Evolutionary conservation across 2,329 filamentous ascomycete species (phyloP), one percentile per base, ranked within the genome.

Genomic region (Madurella fahalii): DNA sequence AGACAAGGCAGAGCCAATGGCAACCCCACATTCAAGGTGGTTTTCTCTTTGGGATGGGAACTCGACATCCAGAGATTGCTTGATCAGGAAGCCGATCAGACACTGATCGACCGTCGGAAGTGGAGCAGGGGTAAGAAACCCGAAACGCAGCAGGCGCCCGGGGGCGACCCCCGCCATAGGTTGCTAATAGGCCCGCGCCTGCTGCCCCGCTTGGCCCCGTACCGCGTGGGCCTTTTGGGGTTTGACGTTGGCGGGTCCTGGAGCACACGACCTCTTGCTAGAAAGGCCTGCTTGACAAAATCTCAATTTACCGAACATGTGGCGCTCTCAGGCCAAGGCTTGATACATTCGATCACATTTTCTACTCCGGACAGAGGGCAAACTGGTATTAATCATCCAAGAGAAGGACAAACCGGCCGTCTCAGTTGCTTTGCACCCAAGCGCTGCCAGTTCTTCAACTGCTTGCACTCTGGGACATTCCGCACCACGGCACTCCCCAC

Each of bases 121-220:
- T 39, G 20, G 40, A 25, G 15, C 11, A n/a, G 49, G 54, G 53
- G 32, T 40, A 40, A 56, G 50, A 56, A 52, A 52, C 53, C 45
- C 5, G 45, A 37, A 16, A 16, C 52, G 50, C 45, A 40, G 5
- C 54, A 56, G 37, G 31, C 16, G n/a, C 49, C 49, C 49, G 46
- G 50, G 45, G 47, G 5, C n/a, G 17, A 15, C 13, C 12, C 13
- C 13, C n/a, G 3, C 15, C 25, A n/a, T 16, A 5, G 9, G 12
- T n/a, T 12, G 20, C 32, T 45, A 32, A 54, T 54, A 32, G 46
- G 52, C 16, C 17, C 31, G 30, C 5, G 13, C 34, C 34, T 37
- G 13, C 34, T 37, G 34, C 34, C 34, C 34, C 34, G 34, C 34
- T 25, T 25, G 25, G 25, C 34, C 11, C 34, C 34, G 31, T 37